A percentile compares a stretch with the other conserved stretches of the same genome.
These are phyloP conservation scores for Calycina marina DNA, from an alignment of 2,329 filamentous ascomycete genomes.

Conservation along the genomic window DNA sequence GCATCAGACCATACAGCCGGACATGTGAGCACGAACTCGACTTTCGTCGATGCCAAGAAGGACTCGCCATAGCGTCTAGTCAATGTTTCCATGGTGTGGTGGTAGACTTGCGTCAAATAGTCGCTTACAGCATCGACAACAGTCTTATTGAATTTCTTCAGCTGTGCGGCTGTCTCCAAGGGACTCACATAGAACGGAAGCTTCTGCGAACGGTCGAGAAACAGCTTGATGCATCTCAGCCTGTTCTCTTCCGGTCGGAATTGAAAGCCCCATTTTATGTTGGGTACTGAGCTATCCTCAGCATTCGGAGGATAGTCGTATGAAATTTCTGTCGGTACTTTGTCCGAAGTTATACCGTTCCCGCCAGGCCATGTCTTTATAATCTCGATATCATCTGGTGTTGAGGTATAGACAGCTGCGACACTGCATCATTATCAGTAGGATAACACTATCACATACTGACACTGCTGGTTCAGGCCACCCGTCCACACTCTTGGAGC, in stretches of 20 bases:
- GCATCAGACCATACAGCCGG: constrained; percentile 76
- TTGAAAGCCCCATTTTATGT: constrained; percentile 66
- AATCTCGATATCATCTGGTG: constrained; percentile 67
- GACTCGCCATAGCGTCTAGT: constrained; percentile 61
- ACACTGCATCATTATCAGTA: constrained; percentile 31
- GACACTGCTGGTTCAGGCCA: no score
- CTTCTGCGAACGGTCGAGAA: constrained; percentile 67
- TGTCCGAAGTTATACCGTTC: constrained; percentile 78
- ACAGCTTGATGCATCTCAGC: constrained; percentile 71
- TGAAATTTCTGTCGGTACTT: constrained; percentile 65
- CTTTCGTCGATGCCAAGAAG: constrained; percentile 62
- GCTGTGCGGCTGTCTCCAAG: constrained; percentile 60
- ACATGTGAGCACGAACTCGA: constrained; percentile 68
- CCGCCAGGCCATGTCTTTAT: constrained; percentile 77
- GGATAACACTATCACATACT: no score
- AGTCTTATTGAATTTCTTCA: constrained; percentile 61
- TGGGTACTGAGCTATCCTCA: constrained; percentile 29
- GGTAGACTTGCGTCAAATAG: constrained; percentile 62
- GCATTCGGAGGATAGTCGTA: constrained; percentile 33
- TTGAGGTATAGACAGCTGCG: constrained; percentile 59
- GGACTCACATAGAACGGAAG: constrained; percentile 69
- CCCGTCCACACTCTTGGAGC: no score
- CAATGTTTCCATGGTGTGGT: constrained; percentile 66
- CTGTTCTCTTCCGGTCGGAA: constrained; percentile 65
- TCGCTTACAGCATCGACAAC: constrained; percentile 69